Evolutionary conservation across 768 basidiomycete genomes (phyloP), one percentile per base, ranked within the genome.

Genomic region (Boletales sp.): DNA sequence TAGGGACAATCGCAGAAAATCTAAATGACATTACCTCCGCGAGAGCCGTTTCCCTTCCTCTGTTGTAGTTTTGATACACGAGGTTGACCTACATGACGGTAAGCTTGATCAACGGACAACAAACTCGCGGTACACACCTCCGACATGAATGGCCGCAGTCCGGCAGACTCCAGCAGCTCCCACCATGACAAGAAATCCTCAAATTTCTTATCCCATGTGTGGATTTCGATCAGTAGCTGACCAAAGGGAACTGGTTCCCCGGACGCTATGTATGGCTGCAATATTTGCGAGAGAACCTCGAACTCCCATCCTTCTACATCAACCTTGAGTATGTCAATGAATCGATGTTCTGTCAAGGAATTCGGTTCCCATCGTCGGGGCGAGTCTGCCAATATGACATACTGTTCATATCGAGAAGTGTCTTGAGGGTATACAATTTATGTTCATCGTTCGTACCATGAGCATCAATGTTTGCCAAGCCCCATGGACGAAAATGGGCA

Each of bases 21-120:
- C 2, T 10, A 13, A 8, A 32, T 8, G 30, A 39, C 68, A 34
- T 6, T 53, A 78, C 78, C 72, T 81, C 80, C 7, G 74, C 76
- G 13, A 82, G 72, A 48, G 79, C 77, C 13, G 76, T 61, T 2
- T 67, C 72, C 18, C 64, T 65, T 5, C 71, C 70, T 49, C 62
- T 71, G 58, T 81, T 80, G 61, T 81, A 81, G 55, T 80, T 82
- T 48, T 75, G 74, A 58, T 82, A 82, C 17, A 82, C 77, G 38
- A 82, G 63, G 61, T 81, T 82, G 19, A 80, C 76, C 76, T 80
- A 52, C 43, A 27, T n/a, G 4, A 51, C 1, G 17, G n/a, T 58
- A 14, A 66, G 54, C 34, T 19, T 5, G 2, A 27, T 36, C 5
- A 10, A 14, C 10, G 13, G 19, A 21, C 11, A 1, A 11, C 40